phyloP scores from a whole-genome alignment of 495 filamentous ascomycete species.

The Podospora appendiculata region DNA sequence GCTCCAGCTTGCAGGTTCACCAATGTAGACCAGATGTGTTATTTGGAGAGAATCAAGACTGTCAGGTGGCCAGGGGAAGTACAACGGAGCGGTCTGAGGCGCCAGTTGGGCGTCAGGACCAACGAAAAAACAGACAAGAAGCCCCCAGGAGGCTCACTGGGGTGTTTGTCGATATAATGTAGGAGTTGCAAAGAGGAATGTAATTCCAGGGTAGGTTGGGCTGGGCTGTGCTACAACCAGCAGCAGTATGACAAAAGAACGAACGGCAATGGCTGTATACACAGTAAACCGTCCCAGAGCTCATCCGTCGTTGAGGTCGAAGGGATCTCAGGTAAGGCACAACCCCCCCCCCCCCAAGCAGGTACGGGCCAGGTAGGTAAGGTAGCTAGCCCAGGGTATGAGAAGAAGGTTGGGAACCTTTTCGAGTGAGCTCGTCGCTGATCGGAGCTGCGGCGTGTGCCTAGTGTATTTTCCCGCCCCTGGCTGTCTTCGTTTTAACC shows the following conservation, averaged over 20 bases:
- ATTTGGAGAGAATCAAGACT: background rate
- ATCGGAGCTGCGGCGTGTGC: background rate
- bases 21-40: background rate
- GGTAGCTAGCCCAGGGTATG: background rate
- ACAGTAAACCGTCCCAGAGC: too few species aligned
- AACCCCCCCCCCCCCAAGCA: background rate
- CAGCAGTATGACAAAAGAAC: too few species aligned
- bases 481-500: slow-evolving; percentile 9
- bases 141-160: background rate
- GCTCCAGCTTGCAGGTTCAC: slow-evolving; percentile 3
- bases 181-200: too few species aligned
- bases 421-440: background rate
- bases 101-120: slow-evolving; percentile 1
- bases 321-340: too few species aligned
- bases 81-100: background rate
- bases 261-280: too few species aligned
- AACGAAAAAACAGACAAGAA: slow-evolving; percentile 1
- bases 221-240: too few species aligned
- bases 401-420: background rate
- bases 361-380: background rate
- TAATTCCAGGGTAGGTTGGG: too few species aligned
- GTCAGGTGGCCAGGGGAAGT: background rate
- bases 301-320: too few species aligned
- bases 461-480: background rate
- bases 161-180: too few species aligned